Evolutionary conservation across 768 basidiomycete species (phyloP), one percentile per base, ranked within the genome.

Genomic region (Lactifluus pinguis): DNA sequence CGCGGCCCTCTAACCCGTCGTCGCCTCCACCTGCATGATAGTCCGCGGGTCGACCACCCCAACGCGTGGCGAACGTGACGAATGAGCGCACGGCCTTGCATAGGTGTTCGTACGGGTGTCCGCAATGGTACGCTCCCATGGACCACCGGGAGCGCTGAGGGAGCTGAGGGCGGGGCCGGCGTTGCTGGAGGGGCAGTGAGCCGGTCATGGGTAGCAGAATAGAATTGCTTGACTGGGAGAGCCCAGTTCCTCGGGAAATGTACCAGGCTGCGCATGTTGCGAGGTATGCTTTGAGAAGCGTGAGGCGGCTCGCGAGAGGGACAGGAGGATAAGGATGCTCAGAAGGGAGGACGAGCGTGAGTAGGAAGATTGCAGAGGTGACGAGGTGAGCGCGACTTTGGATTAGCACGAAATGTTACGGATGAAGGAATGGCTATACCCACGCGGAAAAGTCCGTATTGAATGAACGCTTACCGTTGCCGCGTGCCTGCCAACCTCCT

Each of bases 351-450:
- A 78, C 65, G 47, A 83, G 59, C 1, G 84, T 79, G 0, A 82
- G 75, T 29, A 86, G 67, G 74, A 87, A 86, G 25, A 86, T 67
- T 4, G 81, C 75, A 4, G 85, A 86, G 0, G 87, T 90, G 42
- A 88, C 78, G 1, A 84, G 71, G 64, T 83, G 87, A 73, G 85
- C 81, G 14, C 85, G 1, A 42, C 2, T 4, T 10, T 21, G 3
- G 1, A 5, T 60, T 36, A n/a, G 41, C 25, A 17, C 39, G 25
- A 25, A 25, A 1, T 41, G 15, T 53, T 36, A 15, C 14, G 19
- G 9, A 25, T n/a, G 47, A 42, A 67, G 64, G 21, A 64, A 19
- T 63, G 56, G 32, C 0, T 54, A 54, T 11, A 75, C 84, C 64
- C 61, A 87, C 85, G 75, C 55, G 74, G 81, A 79, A 70, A 88